These are phyloP conservation scores for Prosopis cineraria DNA, from an alignment of 306 rosid genomes.

Conservation along the genomic window DNA sequence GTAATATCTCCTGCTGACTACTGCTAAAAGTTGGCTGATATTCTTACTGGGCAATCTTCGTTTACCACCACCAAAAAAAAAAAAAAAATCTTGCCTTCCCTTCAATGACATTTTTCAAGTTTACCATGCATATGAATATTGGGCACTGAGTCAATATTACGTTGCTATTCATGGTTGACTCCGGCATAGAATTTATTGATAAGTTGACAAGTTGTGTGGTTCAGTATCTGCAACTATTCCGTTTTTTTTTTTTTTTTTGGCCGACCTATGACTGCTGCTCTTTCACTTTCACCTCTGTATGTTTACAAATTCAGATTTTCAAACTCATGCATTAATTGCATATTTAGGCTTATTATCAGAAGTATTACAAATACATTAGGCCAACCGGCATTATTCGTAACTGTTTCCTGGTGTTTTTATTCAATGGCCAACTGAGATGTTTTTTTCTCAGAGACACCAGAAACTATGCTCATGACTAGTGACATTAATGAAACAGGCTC, in stretches of 20 bases:
- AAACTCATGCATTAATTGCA: slow-evolving; percentile 1
- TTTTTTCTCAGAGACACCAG: slow-evolving; percentile 20
- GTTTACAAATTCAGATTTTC: neutral
- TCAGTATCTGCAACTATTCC: neutral
- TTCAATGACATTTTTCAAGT: neutral
- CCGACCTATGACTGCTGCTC: neutral
- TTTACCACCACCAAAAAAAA: neutral
- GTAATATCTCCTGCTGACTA: neutral
- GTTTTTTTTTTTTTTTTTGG: neutral
- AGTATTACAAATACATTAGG: neutral
- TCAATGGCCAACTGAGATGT: neutral
- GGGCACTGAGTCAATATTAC: neutral
- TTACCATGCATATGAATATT: neutral
- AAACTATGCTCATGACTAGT: slow-evolving; percentile 8
- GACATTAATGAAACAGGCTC: neutral
- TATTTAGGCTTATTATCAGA: slow-evolving; percentile 7
- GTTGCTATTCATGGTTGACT: neutral
- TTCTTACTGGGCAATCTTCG: neutral
- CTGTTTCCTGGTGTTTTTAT: slow-evolving; percentile 15
- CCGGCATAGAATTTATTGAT: neutral
- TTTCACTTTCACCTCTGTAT: neutral
- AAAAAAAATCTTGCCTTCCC: too few species aligned
- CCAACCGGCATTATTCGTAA: neutral
- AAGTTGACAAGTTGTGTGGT: neutral
- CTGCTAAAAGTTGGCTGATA: neutral